Evolutionary conservation across 2,329 filamentous ascomycete species (phyloP), one percentile per base, ranked within the genome.

Genomic region (Claviceps sp.): DNA sequence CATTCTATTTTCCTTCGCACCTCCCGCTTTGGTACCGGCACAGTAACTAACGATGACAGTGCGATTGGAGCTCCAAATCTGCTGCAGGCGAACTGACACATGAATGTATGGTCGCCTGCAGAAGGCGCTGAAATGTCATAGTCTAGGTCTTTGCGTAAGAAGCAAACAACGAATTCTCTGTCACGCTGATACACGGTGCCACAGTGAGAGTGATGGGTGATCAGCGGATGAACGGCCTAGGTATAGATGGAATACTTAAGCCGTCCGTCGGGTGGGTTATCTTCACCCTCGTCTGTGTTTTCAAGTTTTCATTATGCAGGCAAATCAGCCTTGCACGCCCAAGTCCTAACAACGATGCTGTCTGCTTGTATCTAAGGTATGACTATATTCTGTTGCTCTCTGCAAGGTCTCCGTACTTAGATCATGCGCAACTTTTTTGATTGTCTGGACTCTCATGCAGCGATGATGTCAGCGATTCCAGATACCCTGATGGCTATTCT

Each of bases 11-110:
- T 47, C 13, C 13, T 20, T 38, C 7, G 16, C 26, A 20, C 9
- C 4, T 24, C 13, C 38, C 18, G 14, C 18, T 38, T 37, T 38
- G 6, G 24, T 20, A 16, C 6, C 14, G 38, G 16, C 6, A 26
- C 45, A 5, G 30, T 45, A 45, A 37, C 30, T 45, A 38, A 37
- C 24, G 24, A 16, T 9, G 5, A 13, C 38, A 60, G 63, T 41
- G 56, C 60, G 3, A 52, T 60, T 13, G 63, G 63, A 13, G 55
- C 64, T 1, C 63, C 65, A 37, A 54, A 60, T 8, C 54, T 66
- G 22, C 54, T 65, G 11, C 61, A 62, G 1, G 55, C 58, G 1
- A 56, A 59, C 4, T 30, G 61, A 1, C 51, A 54, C 13, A 61
- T 42, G 60, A 62, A 24, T 20, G 45, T 20, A 54, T 52, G 49